Conservation (phyloP, 2,329 filamentous ascomycete species). For the Bipolaris victoriae region DNA sequence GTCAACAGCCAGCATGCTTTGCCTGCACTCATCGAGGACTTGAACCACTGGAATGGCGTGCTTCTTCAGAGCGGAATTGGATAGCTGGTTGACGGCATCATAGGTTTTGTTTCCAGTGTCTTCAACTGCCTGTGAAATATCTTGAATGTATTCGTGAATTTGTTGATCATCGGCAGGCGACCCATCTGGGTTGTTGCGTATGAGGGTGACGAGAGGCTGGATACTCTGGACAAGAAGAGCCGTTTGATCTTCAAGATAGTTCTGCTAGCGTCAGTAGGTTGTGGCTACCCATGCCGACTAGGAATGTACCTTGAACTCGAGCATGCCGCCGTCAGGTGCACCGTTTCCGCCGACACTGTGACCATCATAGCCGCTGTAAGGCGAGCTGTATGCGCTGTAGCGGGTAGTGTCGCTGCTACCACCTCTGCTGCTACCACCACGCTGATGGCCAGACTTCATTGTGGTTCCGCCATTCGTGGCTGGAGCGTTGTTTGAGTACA, state of each 20-base stretch:
- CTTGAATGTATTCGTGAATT: conserved; percentile 71
- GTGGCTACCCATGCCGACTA: conserved; percentile 11
- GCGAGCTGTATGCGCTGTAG: conserved; percentile 46
- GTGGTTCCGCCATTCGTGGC: conserved; percentile 18
- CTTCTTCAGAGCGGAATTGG: conserved; percentile 60
- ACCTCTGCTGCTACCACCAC: conserved; percentile 43
- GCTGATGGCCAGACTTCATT: conserved; percentile 24
- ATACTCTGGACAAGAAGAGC: conserved; percentile 79
- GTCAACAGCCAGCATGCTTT: conserved; percentile 68
- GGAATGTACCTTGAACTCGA: conserved; percentile 65
- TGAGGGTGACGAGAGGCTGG: conserved; percentile 75
- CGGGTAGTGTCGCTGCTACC: conserved; percentile 46
- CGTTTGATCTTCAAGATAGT: conserved; percentile 84
- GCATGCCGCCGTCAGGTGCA: conserved; percentile 49
- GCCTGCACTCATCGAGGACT: conserved; percentile 67
- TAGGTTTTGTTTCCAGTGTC: conserved; percentile 71
- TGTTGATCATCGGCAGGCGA: conserved; percentile 48
- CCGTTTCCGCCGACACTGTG: conserved; percentile 40
- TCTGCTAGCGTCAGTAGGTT: conserved; percentile 51
- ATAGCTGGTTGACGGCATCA: conserved; percentile 55
- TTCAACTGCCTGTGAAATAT: conserved; percentile 73
- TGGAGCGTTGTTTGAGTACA: conserved; percentile 28
- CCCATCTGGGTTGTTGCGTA: conserved; percentile 56
- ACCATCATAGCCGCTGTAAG: conserved; percentile 46
- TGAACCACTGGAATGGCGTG: conserved; percentile 59